Evolutionary conservation across 371 early-diverging fungal species (phyloP), one percentile per base, ranked within the genome.

Genomic region (Mortierella sp.): DNA sequence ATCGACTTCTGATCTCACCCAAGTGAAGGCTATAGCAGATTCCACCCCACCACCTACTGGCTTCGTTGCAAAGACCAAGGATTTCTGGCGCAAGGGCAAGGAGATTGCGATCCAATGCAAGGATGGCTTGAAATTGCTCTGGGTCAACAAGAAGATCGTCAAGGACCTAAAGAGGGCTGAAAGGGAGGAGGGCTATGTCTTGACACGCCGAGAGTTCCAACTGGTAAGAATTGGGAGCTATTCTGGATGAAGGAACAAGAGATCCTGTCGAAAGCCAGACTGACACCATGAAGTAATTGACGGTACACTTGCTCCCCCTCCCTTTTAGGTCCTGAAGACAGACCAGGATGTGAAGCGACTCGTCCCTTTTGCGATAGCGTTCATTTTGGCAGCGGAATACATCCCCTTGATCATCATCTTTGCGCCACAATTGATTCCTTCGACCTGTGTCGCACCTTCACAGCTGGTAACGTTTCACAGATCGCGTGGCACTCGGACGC

Each of bases 321-420:
- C 21, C n/a, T n/a, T 10, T 44, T 63, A 87, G 87, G 68, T 88
- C 45, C 73, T 79, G 54, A 77, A 67, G 37, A 80, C 87, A 3
- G 73, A 83, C 17, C 82, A 80, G 50, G 87, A 90, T 67, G 67
- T 88, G 67, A 54, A 81, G 47, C 85, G 86, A 31, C 49, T 88
- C 52, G 81, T 88, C 57, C 90, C 90, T 12, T 90, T 90, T 73
- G 87, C 82, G 3, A 27, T 86, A 17, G 68, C 86, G 10, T 81
- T 88, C 51, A 17, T 81, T 27, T 74, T 90, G 25, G 78, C 88
- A 3, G 86, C 88, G 24, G 90, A 90, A 81, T 85, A 86, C 80
- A 88, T 90, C 60, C 90, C 90, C 14, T 72, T 90, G 45, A 68
- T 83, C 50, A 83, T 90, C 29, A 81, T 85, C 24, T 88, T 84